These are phyloP conservation scores for Cucurbita ficifolia DNA, from an alignment of 306 rosid genomes.

Conservation along the genomic window DNA sequence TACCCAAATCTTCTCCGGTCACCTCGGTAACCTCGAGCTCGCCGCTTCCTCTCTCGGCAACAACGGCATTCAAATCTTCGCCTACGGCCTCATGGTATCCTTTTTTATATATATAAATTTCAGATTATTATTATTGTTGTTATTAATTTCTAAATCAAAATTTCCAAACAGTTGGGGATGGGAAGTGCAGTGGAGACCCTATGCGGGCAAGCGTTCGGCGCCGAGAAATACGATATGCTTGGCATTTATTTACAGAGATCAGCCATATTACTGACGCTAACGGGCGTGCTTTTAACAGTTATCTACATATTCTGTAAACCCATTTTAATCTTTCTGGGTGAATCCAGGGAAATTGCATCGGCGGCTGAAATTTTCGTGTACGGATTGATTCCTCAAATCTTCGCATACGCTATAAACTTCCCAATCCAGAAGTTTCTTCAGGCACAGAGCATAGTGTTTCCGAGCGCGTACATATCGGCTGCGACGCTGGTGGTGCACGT, in stretches of 20 bases:
- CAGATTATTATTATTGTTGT: too few species aligned
- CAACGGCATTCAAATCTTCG: slow-evolving; percentile 54
- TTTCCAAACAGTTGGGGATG: slow-evolving; percentile 45
- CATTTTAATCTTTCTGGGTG: slow-evolving; percentile 29
- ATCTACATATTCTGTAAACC: slow-evolving; percentile 32
- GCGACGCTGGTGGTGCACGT: slow-evolving; percentile 31
- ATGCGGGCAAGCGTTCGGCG: slow-evolving; percentile 74
- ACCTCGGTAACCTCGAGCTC: slow-evolving; percentile 61
- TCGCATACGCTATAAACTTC: slow-evolving; percentile 57
- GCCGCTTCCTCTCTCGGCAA: slow-evolving; percentile 79
- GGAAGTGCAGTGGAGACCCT: slow-evolving; percentile 81
- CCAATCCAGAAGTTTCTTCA: slow-evolving; percentile 75
- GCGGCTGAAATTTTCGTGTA: slow-evolving; percentile 42
- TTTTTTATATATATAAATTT: too few species aligned
- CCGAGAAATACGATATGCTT: slow-evolving; percentile 40
- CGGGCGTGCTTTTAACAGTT: slow-evolving; percentile 29
- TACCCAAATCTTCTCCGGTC: slow-evolving; percentile 55
- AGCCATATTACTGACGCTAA: slow-evolving; percentile 23
- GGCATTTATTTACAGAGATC: slow-evolving; percentile 62
- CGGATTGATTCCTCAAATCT: slow-evolving; percentile 67
- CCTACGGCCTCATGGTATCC: slow-evolving; percentile 56
- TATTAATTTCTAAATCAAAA: too few species aligned
- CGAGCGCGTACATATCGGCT: slow-evolving; percentile 44
- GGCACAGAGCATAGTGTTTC: slow-evolving; percentile 52
- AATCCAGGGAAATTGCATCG: slow-evolving; percentile 21